Percentiles rank a stretch among this genome's conserved stretches.
These are phyloP conservation scores for Theobroma cacao DNA, from an alignment of 345 rosid species.

Conservation along the genomic window DNA sequence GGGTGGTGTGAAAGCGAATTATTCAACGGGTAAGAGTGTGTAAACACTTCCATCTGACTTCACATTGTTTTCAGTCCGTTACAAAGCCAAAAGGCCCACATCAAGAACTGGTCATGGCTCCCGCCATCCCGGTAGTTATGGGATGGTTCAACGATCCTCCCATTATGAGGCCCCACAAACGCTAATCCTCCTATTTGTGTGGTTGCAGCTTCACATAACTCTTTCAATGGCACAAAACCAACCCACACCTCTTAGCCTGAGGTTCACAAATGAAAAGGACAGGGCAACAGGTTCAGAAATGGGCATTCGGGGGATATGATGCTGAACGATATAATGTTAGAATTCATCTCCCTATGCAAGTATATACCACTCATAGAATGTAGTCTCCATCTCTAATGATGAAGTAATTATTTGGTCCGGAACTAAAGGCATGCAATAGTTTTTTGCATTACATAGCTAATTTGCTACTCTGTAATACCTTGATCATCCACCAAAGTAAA, in stretches of 20 bases:
- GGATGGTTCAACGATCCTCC: neutral
- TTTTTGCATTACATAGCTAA: neutral
- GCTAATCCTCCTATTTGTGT: neutral
- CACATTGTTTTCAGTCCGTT: neutral
- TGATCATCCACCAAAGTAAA: neutral
- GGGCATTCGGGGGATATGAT: neutral
- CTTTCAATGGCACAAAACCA: neutral
- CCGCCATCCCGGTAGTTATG: neutral
- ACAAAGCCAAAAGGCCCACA: neutral
- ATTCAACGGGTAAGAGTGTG: neutral
- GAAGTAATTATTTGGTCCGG: neutral
- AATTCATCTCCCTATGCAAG: conserved; percentile 2
- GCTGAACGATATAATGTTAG: neutral
- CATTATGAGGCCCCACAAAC: neutral
- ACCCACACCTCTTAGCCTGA: neutral
- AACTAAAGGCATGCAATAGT: neutral
- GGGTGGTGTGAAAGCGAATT: neutral
- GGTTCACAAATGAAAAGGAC: neutral
- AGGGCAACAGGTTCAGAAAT: neutral
- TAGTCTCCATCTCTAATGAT: neutral
- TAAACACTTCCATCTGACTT: neutral
- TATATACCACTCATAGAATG: neutral
- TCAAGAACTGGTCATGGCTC: neutral
- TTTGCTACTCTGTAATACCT: neutral
- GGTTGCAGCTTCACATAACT: neutral